Evolutionary conservation across 1,284 basidiomycete species (phyloP), one percentile per base, ranked within the genome.

Genomic region (Veloboletus limbatus): DNA sequence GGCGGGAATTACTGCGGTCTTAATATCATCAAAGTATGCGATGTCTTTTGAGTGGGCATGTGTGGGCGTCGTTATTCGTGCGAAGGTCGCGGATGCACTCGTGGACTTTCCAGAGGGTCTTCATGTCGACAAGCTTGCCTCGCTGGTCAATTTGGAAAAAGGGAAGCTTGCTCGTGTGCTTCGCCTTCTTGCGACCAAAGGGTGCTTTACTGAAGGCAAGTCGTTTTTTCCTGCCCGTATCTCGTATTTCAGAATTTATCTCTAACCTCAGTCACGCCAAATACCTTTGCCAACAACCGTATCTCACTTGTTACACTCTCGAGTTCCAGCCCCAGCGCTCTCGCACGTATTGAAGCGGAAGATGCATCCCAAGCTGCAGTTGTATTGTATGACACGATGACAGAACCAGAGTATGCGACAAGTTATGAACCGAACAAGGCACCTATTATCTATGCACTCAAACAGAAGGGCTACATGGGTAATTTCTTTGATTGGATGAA

Each of bases 191-290:
- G 59, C 60, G 2, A 56, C 57, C 6, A 59, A 67, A 40, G 64
- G 67, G 18, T 62, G 65, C 42, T 69, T 69, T 39, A 50, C 37
- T 4, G 69, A 70, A 54, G 57, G 66, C 54, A 36, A 18, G 25
- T 4, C 2, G 11, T 16, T 10, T 18, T 26, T 14, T 18, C 24
- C 14, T 6, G 8, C 1, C 8, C n/a, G 1, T 14, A n/a, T 36
- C n/a, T 14, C 8, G 10, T 21, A 22, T 7, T 25, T 34, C 7
- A 8, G 8, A 10, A 32, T 33, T 44, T 13, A 32, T 13, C 11
- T 17, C 13, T 14, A 1, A 22, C 13, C 25, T 26, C 16, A 66
- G 63, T 62, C 16, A 40, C 51, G 8, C 48, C 43, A 8, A 53
- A 62, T 27, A 30, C 38, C 2, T 66, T 65, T 41, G 52, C 60